A percentile compares a stretch with the other conserved stretches of the same genome.
These are phyloP conservation scores for Platanthera guangdongensis DNA, from an alignment of 106 monocot species.

Conservation along the genomic window DNA sequence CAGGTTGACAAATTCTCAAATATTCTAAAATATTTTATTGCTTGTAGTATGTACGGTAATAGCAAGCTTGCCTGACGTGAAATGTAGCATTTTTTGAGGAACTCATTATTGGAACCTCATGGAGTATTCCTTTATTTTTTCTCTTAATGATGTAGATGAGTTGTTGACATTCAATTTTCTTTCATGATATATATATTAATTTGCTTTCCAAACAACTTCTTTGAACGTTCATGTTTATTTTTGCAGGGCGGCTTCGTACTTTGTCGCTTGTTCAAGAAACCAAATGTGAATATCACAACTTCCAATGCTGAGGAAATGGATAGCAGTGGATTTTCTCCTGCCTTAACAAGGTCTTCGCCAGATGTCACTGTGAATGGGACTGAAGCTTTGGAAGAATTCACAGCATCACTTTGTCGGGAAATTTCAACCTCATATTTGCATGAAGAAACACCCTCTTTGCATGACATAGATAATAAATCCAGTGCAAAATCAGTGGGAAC, in stretches of 20 bases:
- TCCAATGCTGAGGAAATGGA: conserved; percentile 16
- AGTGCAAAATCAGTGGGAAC: conserved; percentile 18
- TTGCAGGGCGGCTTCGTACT: conserved; percentile 50
- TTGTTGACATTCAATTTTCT: not conserved
- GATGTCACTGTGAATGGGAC: conserved; percentile 3
- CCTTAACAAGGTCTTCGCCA: conserved; percentile 20
- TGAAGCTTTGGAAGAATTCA: conserved; percentile 20
- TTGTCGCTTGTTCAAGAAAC: conserved; percentile 54
- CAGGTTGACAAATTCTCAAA: no score
- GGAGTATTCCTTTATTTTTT: not conserved
- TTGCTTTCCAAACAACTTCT: not conserved
- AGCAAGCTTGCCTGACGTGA: not conserved
- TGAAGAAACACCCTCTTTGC: not conserved
- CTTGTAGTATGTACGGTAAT: no score
- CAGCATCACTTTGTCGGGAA: conserved; percentile 10
- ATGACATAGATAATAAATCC: not conserved
- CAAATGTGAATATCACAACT: conserved; percentile 24
- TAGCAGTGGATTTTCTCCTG: conserved; percentile 23
- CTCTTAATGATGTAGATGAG: not conserved
- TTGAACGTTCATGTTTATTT: conserved; percentile 6
- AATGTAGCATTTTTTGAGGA: not conserved
- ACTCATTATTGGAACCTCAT: not conserved
- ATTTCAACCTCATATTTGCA: not conserved
- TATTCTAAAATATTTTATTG: no score
- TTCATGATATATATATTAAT: not conserved